phyloP scores from a whole-genome alignment of 345 rosid species.

The Eucalyptus sp. region DNA sequence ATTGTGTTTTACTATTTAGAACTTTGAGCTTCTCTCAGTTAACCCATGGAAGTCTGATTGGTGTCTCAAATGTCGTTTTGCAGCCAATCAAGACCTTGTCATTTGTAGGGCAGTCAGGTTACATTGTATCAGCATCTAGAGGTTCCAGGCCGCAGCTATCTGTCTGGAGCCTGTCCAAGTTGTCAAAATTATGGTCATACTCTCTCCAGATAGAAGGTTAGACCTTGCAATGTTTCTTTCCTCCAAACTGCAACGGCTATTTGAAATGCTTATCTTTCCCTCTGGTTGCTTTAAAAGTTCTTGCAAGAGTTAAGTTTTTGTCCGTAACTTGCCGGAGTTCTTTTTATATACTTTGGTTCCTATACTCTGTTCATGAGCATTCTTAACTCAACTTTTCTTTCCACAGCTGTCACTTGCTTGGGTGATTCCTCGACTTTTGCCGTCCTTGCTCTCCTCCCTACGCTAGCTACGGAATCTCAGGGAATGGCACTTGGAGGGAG shows the following conservation, averaged over 20 bases:
- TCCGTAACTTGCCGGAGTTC: not conserved
- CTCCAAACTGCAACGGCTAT: not conserved
- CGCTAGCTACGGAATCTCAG: constrained; percentile 16
- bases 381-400: not conserved
- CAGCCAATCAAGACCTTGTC: constrained; percentile 68
- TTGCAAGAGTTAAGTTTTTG: not conserved
- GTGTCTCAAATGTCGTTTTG: not conserved
- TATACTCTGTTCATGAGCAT: not conserved
- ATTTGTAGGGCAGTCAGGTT: constrained; percentile 64
- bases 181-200: constrained; percentile 71
- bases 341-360: not conserved
- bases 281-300: not conserved
- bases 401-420: constrained; percentile 59
- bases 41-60: not conserved
- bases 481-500: constrained; percentile 29
- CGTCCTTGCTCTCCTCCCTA: constrained; percentile 56
- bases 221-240: not conserved
- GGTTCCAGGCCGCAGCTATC: constrained; percentile 55
- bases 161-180: constrained; percentile 69
- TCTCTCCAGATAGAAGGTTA: constrained; percentile 73
- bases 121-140: constrained; percentile 63
- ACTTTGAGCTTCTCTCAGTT: not conserved
- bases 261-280: not conserved
- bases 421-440: constrained; percentile 50
- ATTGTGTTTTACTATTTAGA: not conserved